Conservation (phyloP, 345 rosid genomes). For the Limnanthes douglasii region DNA sequence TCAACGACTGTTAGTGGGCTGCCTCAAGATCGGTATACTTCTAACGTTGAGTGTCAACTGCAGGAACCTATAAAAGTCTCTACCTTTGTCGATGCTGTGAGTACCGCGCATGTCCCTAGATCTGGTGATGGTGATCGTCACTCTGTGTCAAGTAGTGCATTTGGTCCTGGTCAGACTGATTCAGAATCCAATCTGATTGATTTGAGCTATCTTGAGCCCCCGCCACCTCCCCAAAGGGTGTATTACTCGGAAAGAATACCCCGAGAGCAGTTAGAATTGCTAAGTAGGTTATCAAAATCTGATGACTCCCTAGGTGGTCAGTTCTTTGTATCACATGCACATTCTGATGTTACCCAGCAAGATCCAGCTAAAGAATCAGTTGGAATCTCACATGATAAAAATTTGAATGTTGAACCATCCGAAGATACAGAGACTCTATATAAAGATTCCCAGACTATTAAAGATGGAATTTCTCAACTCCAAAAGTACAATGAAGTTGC, state of each 20-base stretch:
- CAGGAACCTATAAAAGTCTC: slow-evolving; percentile 21
- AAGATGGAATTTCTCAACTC: slow-evolving; percentile 20
- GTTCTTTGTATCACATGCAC: slow-evolving; percentile 37
- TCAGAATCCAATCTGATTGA: slow-evolving; percentile 34
- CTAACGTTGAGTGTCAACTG: slow-evolving; percentile 13
- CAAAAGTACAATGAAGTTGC: slow-evolving; percentile 28
- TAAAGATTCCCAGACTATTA: slow-evolving; percentile 16
- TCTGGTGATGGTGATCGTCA: slow-evolving; percentile 26
- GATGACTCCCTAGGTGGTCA: slow-evolving; percentile 63
- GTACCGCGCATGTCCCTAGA: slow-evolving; percentile 21
- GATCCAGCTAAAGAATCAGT: slow-evolving; percentile 23
- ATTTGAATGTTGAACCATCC: slow-evolving; percentile 11
- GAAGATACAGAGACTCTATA: slow-evolving; percentile 10
- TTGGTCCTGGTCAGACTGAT: slow-evolving; percentile 24
- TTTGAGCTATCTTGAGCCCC: slow-evolving; percentile 34
- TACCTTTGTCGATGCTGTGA: slow-evolving; percentile 26
- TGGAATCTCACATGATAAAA: slow-evolving; percentile 18
- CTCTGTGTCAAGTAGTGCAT: slow-evolving; percentile 19
- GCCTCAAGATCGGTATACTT: too few species aligned
- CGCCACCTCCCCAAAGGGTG: slow-evolving; percentile 32
- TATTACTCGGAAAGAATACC: slow-evolving; percentile 69
- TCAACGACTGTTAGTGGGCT: slow-evolving; percentile 13
- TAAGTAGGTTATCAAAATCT: slow-evolving; percentile 58
- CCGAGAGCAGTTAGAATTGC: slow-evolving; percentile 45
- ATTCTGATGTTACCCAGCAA: slow-evolving; percentile 21